Conservation (phyloP, 768 basidiomycete species). For the Lactifluus subvellereus region DNA sequence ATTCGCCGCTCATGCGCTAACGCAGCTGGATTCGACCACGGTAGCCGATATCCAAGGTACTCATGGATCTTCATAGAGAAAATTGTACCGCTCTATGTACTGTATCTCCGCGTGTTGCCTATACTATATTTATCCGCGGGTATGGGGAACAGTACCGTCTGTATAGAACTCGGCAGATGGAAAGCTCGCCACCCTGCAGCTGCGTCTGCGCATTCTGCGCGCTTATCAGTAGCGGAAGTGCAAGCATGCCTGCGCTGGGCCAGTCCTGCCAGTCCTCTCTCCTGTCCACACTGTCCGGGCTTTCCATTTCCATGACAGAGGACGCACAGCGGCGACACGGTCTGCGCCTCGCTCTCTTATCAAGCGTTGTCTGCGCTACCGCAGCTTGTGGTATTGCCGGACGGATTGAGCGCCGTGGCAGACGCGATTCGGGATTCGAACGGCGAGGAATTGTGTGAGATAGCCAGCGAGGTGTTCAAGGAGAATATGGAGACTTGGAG, state of each 20-base stretch:
- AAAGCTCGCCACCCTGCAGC: conserved; percentile 55
- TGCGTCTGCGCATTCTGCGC: conserved; percentile 69
- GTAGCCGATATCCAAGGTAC: conserved; percentile 5
- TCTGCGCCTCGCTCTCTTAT: conserved; percentile 57
- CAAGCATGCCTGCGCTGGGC: conserved; percentile 41
- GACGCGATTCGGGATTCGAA: conserved; percentile 30
- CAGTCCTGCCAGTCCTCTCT: conserved; percentile 53
- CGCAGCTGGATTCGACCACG: conserved; percentile 13
- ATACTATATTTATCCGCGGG: background rate
- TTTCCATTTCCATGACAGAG: background rate
- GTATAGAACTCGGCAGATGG: conserved; percentile 58
- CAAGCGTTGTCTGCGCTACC: conserved; percentile 59
- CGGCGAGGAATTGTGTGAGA: conserved; percentile 35
- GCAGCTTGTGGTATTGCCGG: conserved; percentile 47
- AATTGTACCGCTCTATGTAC: conserved; percentile 69
- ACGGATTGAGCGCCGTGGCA: conserved; percentile 46
- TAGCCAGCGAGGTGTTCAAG: conserved; percentile 52
- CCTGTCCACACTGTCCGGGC: conserved; percentile 25
- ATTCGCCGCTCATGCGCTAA: conserved; percentile 54
- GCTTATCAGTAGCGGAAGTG: conserved; percentile 55
- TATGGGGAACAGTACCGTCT: background rate
- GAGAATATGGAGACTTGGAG: conserved; percentile 59
- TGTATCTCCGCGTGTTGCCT: conserved; percentile 50
- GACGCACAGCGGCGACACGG: conserved; percentile 39
- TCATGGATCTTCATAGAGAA: conserved; percentile 39